Base-by-base conservation (phyloP, 768 basidiomycete genomes). In the Filobasidium wieringae region DNA sequence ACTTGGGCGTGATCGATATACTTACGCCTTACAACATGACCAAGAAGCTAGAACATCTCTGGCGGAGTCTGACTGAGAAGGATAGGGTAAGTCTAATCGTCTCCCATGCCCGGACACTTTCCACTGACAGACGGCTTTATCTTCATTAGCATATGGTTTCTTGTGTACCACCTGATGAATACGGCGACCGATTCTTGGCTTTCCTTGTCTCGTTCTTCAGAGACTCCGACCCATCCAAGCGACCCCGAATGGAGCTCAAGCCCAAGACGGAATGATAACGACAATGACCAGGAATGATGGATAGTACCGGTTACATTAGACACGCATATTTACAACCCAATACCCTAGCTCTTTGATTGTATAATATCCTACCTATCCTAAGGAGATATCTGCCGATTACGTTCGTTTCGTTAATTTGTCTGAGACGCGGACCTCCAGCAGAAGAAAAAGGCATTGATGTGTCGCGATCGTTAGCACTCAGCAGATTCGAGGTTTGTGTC, bases 1-100 rank as follows among this genome's bases (percentile, higher is more conserved):
- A 96, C 72, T 78, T 96, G 8, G 93, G 95, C 24, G 81, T 99
- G 54, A 99, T 99, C 68, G 95, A 99, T 74, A 97, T 96, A 63
- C 76, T 92, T 59, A 97, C 95, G 26, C 93, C 92, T 1, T 99
- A 88, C 72, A 81, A 78, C 19, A 64, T 72, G 19, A 64, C 80
- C 60, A 99, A 99, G 79, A 82, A 81, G 71, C 55, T 84, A 19
- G 95, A 99, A 74, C 85, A 88, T 72, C 77, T 88, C 57, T 97
- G 89, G 88, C 93, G 95, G 76, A 88, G 90, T 27, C 72, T 95
- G 65, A 80, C 79, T 11, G 85, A 86, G 32, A 57, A 50, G n/a
- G 91, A 95, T 77, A 76, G 86, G 65, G 92, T 95, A 66, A 71
- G 19, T 19, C 15, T n/a, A n/a, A 36, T 34, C 22, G n/a, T 4